Evolutionary conservation across 192 early-diverging fungal genomes (phyloP).

Genomic region (Haplosporangium gracile): DNA sequence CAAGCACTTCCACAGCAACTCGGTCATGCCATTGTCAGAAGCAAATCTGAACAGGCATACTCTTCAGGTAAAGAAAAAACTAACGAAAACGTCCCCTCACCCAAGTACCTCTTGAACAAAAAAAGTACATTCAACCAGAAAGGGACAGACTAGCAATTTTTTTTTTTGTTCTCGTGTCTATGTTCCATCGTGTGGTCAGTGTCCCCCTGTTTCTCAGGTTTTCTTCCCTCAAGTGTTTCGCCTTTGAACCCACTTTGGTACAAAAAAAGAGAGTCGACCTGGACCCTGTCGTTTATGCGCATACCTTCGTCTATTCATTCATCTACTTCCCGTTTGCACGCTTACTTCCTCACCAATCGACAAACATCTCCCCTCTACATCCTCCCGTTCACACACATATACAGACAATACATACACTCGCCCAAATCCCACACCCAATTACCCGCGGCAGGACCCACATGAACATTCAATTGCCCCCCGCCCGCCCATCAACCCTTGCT

Average conservation of each 20-base stretch:
- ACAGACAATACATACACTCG: background rate
- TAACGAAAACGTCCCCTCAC: background rate
- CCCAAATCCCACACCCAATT: background rate
- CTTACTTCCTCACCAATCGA: background rate
- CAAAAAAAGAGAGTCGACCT: no score
- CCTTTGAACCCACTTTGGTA: no score
- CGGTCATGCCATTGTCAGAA: conserved; percentile 40
- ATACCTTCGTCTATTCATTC: background rate
- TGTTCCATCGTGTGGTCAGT: background rate
- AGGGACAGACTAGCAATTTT: background rate
- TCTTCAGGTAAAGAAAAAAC: conserved; percentile 27
- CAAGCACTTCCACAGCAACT: conserved; percentile 20
- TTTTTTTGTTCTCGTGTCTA: conserved; percentile 2
- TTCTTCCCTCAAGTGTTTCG: background rate
- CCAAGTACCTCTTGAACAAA: background rate
- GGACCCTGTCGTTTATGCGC: background rate
- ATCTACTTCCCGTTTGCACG: background rate
- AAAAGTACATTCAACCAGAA: background rate
- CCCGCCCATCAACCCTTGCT: background rate
- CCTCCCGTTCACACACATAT: background rate
- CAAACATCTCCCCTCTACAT: background rate
- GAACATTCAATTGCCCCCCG: background rate
- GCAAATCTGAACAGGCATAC: conserved; percentile 50
- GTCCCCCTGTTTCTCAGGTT: background rate
- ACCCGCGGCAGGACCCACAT: background rate